Conservation (phyloP, 2,329 filamentous ascomycete genomes). For the Madurella fahalii region DNA sequence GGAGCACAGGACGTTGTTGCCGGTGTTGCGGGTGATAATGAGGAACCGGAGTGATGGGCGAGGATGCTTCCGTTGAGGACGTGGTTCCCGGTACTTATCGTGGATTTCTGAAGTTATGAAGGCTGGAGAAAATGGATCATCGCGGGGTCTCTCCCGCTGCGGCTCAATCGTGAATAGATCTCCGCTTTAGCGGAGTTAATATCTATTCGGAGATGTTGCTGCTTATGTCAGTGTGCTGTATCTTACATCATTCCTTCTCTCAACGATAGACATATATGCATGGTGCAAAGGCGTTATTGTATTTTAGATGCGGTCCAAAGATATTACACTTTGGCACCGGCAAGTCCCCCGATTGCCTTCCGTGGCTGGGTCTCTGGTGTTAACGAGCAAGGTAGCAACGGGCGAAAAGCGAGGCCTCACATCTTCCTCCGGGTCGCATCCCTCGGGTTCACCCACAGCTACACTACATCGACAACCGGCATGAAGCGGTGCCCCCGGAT, state of each 20-base stretch:
- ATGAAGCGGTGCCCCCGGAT: too few relatives aligned
- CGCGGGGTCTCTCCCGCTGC: too few relatives aligned
- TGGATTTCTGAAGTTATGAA: not conserved
- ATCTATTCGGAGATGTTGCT: too few relatives aligned
- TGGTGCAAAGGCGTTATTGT: not conserved
- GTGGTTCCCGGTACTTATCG: not conserved
- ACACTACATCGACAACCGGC: too few relatives aligned
- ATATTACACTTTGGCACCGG: not conserved
- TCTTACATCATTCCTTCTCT: not conserved
- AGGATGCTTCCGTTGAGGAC: not conserved
- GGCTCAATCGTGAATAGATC: too few relatives aligned
- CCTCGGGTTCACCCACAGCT: not conserved
- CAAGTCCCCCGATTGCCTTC: not conserved
- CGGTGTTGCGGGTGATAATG: constrained; percentile 1
- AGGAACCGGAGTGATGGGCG: constrained; percentile 3
- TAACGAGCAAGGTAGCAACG: not conserved
- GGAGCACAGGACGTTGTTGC: constrained; percentile 14
- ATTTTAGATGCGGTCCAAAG: not conserved
- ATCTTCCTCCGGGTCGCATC: not conserved
- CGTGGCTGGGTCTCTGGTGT: not conserved
- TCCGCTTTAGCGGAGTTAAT: too few relatives aligned
- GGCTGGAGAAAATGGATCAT: not conserved
- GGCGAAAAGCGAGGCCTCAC: not conserved
- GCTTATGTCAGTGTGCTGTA: not conserved
- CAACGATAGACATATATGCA: not conserved